A percentile compares a stretch with the other conserved stretches of the same genome.
Evolutionary conservation across 257 asterid species (phyloP).

Genomic region (Catharanthus roseus): DNA sequence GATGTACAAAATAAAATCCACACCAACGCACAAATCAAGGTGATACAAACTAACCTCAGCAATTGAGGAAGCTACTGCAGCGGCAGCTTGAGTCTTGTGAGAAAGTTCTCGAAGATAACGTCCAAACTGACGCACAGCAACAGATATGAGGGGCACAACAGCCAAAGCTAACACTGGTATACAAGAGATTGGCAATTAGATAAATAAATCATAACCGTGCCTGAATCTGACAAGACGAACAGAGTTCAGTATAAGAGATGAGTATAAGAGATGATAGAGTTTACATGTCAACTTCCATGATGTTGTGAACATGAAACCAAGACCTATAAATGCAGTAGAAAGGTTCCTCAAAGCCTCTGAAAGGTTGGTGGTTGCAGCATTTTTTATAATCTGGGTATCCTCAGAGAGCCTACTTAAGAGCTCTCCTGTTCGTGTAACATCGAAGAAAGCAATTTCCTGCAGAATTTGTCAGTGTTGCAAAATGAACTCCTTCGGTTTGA

Average conservation of each 20-base stretch:
- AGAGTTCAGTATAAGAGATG: background rate
- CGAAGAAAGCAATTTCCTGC: slow-evolving; percentile 86
- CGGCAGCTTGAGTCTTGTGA: slow-evolving; percentile 86
- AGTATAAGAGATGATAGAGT: background rate
- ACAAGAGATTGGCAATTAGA: slow-evolving; percentile 2
- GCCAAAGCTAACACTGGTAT: slow-evolving; percentile 69
- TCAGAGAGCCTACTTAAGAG: slow-evolving; percentile 89
- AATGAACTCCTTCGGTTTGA: background rate
- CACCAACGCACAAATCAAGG: background rate
- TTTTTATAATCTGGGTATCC: slow-evolving; percentile 86
- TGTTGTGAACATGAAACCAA: slow-evolving; percentile 78
- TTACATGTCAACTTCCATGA: slow-evolving; percentile 56
- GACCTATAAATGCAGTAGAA: slow-evolving; percentile 74
- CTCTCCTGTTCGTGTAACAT: slow-evolving; percentile 90
- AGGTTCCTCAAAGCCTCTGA: slow-evolving; percentile 85
- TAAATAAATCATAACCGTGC: slow-evolving; percentile 4
- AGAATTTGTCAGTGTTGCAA: background rate
- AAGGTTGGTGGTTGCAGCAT: slow-evolving; percentile 86
- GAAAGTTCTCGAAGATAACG: slow-evolving; percentile 73
- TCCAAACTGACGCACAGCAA: slow-evolving; percentile 67
- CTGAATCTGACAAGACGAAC: background rate
- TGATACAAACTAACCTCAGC: slow-evolving; percentile 53
- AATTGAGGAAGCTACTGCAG: slow-evolving; percentile 79
- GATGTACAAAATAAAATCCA: background rate
- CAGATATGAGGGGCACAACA: slow-evolving; percentile 65